Evolutionary conservation across 176 grass and related monocot genomes (phyloP), one percentile per base, ranked within the genome.

Genomic region (Metroxylon sagu): DNA sequence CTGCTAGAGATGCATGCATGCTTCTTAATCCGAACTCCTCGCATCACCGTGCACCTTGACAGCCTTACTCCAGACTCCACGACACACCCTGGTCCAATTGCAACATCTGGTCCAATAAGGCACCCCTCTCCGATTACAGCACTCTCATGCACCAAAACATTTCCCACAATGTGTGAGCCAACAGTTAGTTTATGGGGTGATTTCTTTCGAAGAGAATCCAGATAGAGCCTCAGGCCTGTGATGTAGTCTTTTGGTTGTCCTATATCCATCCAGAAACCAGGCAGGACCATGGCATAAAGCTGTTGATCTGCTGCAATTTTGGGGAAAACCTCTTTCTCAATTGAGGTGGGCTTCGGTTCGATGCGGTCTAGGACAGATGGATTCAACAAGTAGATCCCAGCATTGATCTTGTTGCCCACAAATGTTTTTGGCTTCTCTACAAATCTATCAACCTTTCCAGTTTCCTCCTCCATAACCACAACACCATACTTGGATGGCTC

Each of bases 401-500:
- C 60, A 23, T 62, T 62, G 29, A 62, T 62, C 31, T 62, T 62
- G 60, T 48, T 62, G 6, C 60, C 60, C 5, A 62, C 60, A 18
- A 62, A 62, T 25, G 21, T 26, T 48, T 21, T 39, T 48, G 60
- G 60, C 29, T 62, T 62, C 19, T 62, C 60, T 18, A 62, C 60
- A 48, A 62, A 62, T 43, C 60, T 62, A 14, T 48, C 60, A 6
- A 62, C 60, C 60, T 26, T 62, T 62, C 60, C 60, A 15, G 60
- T 48, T 12, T 62, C 30, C 60, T 62, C 60, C 7, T 62, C 60
- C 60, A 62, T 23, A 21, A 62, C 60, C 7, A 62, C 60, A 16
- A 62, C 60, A 15, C 60, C 60, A 23, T 62, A 62, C 31, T 62
- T 62, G 60, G 60, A 62, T 23, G 60, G 60, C 30, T 62, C 60